Percentiles rank a stretch among this genome's conserved stretches.
phyloP scores from a whole-genome alignment of 2,329 filamentous ascomycete species.

The Talaromyces islandicus region DNA sequence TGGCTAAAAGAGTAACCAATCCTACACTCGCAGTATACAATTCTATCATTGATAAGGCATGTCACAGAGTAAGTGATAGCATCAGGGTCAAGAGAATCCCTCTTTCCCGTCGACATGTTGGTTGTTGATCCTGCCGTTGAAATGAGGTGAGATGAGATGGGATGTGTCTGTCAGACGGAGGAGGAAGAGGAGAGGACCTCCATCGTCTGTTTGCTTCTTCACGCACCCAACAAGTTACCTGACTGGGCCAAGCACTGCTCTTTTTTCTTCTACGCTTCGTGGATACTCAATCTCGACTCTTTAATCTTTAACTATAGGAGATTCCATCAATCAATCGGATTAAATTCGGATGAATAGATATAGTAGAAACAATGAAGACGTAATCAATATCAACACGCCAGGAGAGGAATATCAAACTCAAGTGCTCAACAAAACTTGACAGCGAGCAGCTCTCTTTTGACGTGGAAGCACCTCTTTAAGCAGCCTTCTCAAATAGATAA shows the following conservation, averaged over 20 bases:
- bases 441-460: not conserved
- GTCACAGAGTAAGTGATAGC: not conserved
- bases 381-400: not conserved
- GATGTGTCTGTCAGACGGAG: not conserved
- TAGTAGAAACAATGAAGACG: not conserved
- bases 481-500: not conserved
- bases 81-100: no score
- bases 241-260: no score
- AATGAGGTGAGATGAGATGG: not conserved
- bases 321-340: not conserved
- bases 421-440: not conserved
- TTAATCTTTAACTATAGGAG: not conserved
- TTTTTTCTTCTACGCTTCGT: no score
- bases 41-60: not conserved
- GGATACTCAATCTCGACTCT: not conserved
- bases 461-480: not conserved
- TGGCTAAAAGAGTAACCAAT: not conserved
- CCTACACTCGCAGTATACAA: not conserved
- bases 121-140: not conserved
- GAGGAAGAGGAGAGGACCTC: no score
- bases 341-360: not conserved
- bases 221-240: not conserved
- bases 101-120: not conserved
- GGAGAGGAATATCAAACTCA: not conserved
- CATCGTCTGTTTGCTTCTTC: not conserved